These are phyloP conservation scores for Aspergillus sparsus DNA, from an alignment of 495 filamentous ascomycete species.

Conservation along the genomic window DNA sequence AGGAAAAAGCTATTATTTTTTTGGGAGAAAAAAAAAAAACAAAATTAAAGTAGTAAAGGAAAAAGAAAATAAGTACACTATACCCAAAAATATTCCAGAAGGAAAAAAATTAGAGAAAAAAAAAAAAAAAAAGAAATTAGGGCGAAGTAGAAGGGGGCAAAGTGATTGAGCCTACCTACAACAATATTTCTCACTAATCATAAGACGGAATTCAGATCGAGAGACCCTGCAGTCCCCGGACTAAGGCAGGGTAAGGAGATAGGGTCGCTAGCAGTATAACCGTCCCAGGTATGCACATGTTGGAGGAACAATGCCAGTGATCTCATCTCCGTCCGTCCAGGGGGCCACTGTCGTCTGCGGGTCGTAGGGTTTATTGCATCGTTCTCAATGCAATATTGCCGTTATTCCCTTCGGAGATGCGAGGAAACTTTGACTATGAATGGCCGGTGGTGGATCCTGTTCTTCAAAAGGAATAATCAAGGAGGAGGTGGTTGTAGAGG, in stretches of 20 bases:
- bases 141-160: neutral
- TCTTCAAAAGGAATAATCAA: neutral
- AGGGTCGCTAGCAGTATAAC: neutral
- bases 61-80: neutral
- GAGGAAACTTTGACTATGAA: conserved; percentile 7
- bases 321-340: neutral
- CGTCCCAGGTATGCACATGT: neutral
- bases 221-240: neutral
- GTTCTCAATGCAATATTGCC: conserved; percentile 18
- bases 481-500: neutral
- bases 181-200: no score
- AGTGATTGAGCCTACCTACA: neutral
- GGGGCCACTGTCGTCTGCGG: neutral
- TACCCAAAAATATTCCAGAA: neutral
- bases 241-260: neutral
- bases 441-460: conserved; percentile 2
- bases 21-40: neutral
- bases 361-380: conserved; percentile 8
- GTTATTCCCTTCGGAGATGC: conserved; percentile 12
- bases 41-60: neutral
- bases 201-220: neutral
- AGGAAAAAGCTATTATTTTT: neutral
- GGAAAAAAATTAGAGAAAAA: conserved; percentile 8
- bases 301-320: neutral
- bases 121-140: conserved; percentile 9